Evolutionary conservation across 306 rosid genomes (phyloP), one percentile per base, ranked within the genome.

Genomic region (Prunus davidiana): DNA sequence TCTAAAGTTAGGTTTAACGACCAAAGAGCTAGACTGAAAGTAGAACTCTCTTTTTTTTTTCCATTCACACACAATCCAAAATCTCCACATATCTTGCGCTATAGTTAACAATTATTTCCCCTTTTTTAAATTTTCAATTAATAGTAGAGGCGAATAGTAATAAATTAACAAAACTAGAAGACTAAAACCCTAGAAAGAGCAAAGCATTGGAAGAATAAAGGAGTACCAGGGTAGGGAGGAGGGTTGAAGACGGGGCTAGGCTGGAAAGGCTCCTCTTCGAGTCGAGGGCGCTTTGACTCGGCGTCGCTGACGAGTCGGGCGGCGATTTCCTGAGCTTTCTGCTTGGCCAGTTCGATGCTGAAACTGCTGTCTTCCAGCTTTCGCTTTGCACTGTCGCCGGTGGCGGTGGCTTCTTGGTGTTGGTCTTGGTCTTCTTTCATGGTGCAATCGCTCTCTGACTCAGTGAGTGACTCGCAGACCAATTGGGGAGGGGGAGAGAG

Each of bases 311-410:
- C 75, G 60, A 86, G 85, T 32, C 83, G 79, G 32, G 85, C 81
- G 60, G 86, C 87, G 67, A 82, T 86, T 83, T 86, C 89, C 67
- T 82, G 89, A 71, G 89, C 89, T 68, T 78, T 86, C 56, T 74
- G 89, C 61, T 83, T 83, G 13, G 89, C 87, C 57, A 82, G 78
- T 16, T 73, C 83, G 56, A 86, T 79, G 62, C 63, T 69, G 64
- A 73, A 67, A 60, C 71, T 79, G 50, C 63, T 52, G 67, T 86
- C 83, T 61, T 83, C 89, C 20, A 83, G 87, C 85, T 86, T 86
- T n/a, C 89, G 81, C 85, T 86, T 86, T 13, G 73, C 78, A 20
- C 74, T 18, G 13, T 51, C 73, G 28, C 54, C 24, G 41, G 58
- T 6, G 49, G 58, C 12, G 30, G 70, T 43, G 27, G 73, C 43